Conservation (phyloP, 2,329 filamentous ascomycete species). For the Chrysoporthe puriensis region DNA sequence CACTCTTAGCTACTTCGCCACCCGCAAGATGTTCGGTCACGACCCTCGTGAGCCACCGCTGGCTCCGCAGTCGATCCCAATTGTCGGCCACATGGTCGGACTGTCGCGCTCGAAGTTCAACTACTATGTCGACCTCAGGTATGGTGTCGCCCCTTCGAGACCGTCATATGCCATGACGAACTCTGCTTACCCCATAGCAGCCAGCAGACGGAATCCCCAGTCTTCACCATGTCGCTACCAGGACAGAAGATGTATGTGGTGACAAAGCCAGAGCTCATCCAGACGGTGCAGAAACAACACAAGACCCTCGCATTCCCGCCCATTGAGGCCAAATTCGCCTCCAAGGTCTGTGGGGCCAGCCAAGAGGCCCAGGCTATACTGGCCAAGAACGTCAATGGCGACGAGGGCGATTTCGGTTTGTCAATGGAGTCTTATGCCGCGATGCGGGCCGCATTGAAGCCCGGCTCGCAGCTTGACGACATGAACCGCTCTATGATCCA, state of each 20-base stretch:
- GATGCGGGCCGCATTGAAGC: slow-evolving; percentile 39
- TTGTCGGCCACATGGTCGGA: slow-evolving; percentile 39
- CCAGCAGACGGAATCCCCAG: slow-evolving; percentile 35
- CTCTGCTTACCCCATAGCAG: slow-evolving; percentile 13
- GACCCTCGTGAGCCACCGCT: slow-evolving; percentile 39
- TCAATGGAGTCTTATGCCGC: slow-evolving; percentile 40
- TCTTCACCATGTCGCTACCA: slow-evolving; percentile 46
- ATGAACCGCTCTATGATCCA: slow-evolving; percentile 42
- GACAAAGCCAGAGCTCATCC: slow-evolving; percentile 42
- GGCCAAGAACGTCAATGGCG: slow-evolving; percentile 39
- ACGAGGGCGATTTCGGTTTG: slow-evolving; percentile 40
- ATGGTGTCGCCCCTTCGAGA: not conserved
- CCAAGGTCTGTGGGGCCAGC: slow-evolving; percentile 37
- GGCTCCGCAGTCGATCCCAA: slow-evolving; percentile 37
- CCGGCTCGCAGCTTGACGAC: slow-evolving; percentile 38
- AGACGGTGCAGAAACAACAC: slow-evolving; percentile 43
- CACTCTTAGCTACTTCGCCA: slow-evolving; percentile 18
- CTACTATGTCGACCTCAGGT: slow-evolving; percentile 40
- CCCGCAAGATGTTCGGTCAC: slow-evolving; percentile 30
- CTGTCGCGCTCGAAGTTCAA: slow-evolving; percentile 37
- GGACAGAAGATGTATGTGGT: slow-evolving; percentile 48
- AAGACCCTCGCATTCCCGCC: slow-evolving; percentile 43
- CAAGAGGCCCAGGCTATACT: slow-evolving; percentile 37
- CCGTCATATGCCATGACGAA: not conserved
- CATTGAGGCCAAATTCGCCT: slow-evolving; percentile 40